Conservation (phyloP, 2,329 filamentous ascomycete genomes). For the Xenosphaeropsis pyriputrescens region DNA sequence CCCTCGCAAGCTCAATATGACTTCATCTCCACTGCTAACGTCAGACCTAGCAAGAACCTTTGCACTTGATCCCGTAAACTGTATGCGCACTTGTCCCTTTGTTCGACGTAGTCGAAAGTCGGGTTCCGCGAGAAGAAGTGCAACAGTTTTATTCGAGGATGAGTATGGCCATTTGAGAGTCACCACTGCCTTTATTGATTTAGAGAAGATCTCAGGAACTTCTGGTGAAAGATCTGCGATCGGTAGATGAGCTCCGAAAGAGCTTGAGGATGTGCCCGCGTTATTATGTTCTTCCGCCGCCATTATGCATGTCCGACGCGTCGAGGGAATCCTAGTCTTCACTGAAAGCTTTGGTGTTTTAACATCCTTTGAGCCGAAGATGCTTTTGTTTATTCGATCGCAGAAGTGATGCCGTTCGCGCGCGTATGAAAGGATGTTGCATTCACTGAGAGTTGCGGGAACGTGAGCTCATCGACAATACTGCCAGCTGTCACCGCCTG, state of each 20-base stretch:
- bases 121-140: slow-evolving; percentile 70
- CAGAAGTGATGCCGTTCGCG: too few relatives aligned
- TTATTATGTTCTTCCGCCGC: not conserved
- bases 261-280: not conserved
- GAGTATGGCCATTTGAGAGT: slow-evolving; percentile 90
- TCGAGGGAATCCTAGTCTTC: not conserved
- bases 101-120: slow-evolving; percentile 67
- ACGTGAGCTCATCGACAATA: too few relatives aligned
- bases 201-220: slow-evolving; percentile 23
- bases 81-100: slow-evolving; percentile 68
- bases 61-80: slow-evolving; percentile 58
- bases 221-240: slow-evolving; percentile 40
- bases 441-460: too few relatives aligned
- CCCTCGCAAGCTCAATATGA: slow-evolving; percentile 55
- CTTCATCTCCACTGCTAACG: slow-evolving; percentile 65
- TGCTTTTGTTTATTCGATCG: too few relatives aligned
- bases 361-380: too few relatives aligned
- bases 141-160: slow-evolving; percentile 55
- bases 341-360: too few relatives aligned
- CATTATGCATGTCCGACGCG: not conserved
- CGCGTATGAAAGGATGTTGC: too few relatives aligned
- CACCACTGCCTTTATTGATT: slow-evolving; percentile 52
- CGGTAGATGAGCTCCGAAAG: slow-evolving; percentile 24
- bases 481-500: too few relatives aligned
- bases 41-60: slow-evolving; percentile 50